phyloP scores from a whole-genome alignment of 768 basidiomycete genomes.

The Mycena vitilis region DNA sequence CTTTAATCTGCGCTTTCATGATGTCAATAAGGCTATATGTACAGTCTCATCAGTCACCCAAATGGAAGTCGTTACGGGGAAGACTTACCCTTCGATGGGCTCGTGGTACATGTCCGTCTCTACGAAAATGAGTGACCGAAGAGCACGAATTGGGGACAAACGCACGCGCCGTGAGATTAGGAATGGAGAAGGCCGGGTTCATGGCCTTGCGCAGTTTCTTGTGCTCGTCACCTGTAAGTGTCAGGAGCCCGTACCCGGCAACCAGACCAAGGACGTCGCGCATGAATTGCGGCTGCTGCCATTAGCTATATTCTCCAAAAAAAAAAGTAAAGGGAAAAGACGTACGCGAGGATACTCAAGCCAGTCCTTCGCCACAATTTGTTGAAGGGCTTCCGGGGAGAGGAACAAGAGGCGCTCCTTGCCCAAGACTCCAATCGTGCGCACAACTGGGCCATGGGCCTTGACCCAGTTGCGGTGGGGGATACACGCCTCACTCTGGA shows the following conservation, averaged over 20 bases:
- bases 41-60: no score
- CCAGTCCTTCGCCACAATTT: slow-evolving; percentile 59
- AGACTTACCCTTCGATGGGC: slow-evolving; percentile 54
- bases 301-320: neutral
- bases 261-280: slow-evolving; percentile 55
- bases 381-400: slow-evolving; percentile 57
- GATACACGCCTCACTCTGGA: slow-evolving; percentile 54
- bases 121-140: slow-evolving; percentile 30
- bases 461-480: slow-evolving; percentile 61
- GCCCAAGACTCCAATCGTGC: slow-evolving; percentile 58
- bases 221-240: slow-evolving; percentile 61
- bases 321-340: neutral
- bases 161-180: slow-evolving; percentile 54
- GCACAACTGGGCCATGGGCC: slow-evolving; percentile 55
- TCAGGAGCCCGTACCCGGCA: slow-evolving; percentile 59
- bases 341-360: slow-evolving; percentile 57
- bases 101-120: slow-evolving; percentile 62
- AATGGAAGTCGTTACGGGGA: no score
- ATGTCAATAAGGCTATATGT: slow-evolving; percentile 51
- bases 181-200: slow-evolving; percentile 64
- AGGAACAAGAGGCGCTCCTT: slow-evolving; percentile 58
- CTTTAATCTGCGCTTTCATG: slow-evolving; percentile 46
- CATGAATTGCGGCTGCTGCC: slow-evolving; percentile 54
- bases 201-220: slow-evolving; percentile 62
- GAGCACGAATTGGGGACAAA: neutral